phyloP scores from a whole-genome alignment of 257 asterid genomes.

The Solanum okadae region DNA sequence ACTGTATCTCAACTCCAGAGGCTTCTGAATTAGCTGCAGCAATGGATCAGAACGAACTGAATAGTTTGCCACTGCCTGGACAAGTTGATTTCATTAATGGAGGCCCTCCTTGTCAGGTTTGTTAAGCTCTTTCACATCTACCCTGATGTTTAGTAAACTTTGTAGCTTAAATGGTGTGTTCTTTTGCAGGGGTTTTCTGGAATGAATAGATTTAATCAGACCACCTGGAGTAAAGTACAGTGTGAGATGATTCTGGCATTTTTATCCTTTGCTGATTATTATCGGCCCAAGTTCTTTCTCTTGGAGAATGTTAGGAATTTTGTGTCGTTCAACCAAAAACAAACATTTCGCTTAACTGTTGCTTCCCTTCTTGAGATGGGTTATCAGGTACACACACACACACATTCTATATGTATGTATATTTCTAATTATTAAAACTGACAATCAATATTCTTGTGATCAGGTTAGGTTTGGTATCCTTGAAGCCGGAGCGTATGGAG shows the following conservation, averaged over 20 bases:
- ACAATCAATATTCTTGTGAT: constrained; percentile 1
- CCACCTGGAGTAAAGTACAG: constrained; percentile 98
- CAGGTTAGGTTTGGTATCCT: constrained; percentile 91
- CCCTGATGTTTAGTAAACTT: constrained; percentile 3
- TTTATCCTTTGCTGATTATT: constrained; percentile 87
- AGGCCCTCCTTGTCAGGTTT: constrained; percentile 98
- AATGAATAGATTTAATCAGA: constrained; percentile 86
- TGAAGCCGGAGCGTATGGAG: constrained; percentile 95
- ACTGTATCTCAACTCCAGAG: constrained; percentile 84
- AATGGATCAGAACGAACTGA: constrained; percentile 46
- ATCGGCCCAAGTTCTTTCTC: constrained; percentile 85
- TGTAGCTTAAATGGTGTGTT: not conserved
- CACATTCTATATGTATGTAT: not conserved
- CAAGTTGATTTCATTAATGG: constrained; percentile 95
- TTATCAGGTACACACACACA: constrained; percentile 54
- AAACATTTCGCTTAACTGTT: constrained; percentile 80
- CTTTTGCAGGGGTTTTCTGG: constrained; percentile 86
- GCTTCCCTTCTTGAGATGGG: constrained; percentile 98
- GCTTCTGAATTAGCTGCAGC: constrained; percentile 69
- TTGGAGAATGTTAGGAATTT: constrained; percentile 92
- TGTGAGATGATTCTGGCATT: constrained; percentile 97
- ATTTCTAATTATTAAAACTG: not conserved
- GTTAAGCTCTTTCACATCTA: constrained; percentile 8
- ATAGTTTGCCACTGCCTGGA: constrained; percentile 80
- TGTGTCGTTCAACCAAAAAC: constrained; percentile 94